Evolutionary conservation across 306 rosid species (phyloP).

Genomic region (Begonia loranthoides): DNA sequence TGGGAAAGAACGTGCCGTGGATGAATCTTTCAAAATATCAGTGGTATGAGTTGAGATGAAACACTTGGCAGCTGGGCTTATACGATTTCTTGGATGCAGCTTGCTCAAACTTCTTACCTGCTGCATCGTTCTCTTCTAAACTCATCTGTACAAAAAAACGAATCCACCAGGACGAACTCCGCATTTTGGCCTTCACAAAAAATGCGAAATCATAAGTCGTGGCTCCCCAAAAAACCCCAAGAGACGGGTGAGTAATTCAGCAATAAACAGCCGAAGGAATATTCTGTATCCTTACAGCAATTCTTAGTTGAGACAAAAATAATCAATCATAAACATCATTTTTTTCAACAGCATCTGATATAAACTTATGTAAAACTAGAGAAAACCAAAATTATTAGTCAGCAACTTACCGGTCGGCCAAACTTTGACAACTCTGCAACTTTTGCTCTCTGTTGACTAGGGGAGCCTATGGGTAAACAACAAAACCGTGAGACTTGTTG

Average conservation of each 20-base stretch:
- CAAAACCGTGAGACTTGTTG: too few species aligned
- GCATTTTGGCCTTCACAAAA: constrained; percentile 71
- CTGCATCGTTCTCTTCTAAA: constrained; percentile 53
- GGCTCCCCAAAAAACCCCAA: too few species aligned
- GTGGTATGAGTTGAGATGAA: constrained; percentile 64
- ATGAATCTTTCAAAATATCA: constrained; percentile 12
- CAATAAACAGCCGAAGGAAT: too few species aligned
- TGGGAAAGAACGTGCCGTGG: too few species aligned
- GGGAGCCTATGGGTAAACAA: constrained; percentile 32
- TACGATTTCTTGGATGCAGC: constrained; percentile 49
- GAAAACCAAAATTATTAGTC: not conserved
- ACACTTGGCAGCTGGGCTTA: constrained; percentile 63
- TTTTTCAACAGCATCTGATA: too few species aligned
- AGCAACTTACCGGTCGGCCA: constrained; percentile 80
- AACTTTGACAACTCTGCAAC: constrained; percentile 61
- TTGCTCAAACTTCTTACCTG: constrained; percentile 48
- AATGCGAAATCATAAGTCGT: not conserved
- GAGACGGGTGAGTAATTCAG: too few species aligned
- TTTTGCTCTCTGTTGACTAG: constrained; percentile 73
- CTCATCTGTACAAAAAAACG: constrained; percentile 44
- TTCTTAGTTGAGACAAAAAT: too few species aligned
- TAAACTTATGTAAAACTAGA: not conserved
- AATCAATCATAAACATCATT: too few species aligned
- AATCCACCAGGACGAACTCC: constrained; percentile 83
- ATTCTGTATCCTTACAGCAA: too few species aligned